phyloP scores from a whole-genome alignment of 2,329 filamentous ascomycete genomes.

The Trichoderma atroviride region DNA sequence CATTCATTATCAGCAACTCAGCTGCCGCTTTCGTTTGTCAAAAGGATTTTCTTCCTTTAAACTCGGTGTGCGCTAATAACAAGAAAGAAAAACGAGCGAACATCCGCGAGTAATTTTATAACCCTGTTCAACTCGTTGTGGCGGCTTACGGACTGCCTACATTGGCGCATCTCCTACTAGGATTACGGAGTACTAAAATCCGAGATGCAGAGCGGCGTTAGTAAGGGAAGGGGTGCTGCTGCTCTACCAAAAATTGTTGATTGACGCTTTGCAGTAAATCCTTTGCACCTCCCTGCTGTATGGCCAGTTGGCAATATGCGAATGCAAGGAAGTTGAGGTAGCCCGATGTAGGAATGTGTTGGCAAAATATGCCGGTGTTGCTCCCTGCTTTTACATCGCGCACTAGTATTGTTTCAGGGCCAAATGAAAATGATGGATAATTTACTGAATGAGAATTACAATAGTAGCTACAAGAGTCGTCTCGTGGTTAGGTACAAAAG shows the following conservation, averaged over 20 bases:
- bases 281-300: not conserved
- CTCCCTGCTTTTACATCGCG: not conserved
- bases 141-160: constrained; percentile 2
- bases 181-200: not conserved
- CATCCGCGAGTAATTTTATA: not conserved
- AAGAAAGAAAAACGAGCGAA: not conserved
- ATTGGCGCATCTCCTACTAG: not conserved
- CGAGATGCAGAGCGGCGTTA: not conserved
- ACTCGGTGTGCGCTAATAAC: not conserved
- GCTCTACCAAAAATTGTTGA: too few species aligned
- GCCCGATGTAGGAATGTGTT: not conserved
- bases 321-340: not conserved
- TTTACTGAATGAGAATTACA: not conserved
- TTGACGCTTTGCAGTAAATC: not conserved
- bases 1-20: not conserved
- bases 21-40: not conserved
- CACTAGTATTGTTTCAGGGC: not conserved
- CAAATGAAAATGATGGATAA: not conserved
- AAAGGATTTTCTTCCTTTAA: not conserved
- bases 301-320: not conserved
- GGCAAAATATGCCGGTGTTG: not conserved
- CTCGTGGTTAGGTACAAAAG: not conserved
- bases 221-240: not conserved
- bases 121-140: not conserved
- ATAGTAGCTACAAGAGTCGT: not conserved